Percentiles rank a stretch among this genome's conserved stretches.
Conservation (phyloP, 495 filamentous ascomycete genomes). For the Jackrogersella minutella region DNA sequence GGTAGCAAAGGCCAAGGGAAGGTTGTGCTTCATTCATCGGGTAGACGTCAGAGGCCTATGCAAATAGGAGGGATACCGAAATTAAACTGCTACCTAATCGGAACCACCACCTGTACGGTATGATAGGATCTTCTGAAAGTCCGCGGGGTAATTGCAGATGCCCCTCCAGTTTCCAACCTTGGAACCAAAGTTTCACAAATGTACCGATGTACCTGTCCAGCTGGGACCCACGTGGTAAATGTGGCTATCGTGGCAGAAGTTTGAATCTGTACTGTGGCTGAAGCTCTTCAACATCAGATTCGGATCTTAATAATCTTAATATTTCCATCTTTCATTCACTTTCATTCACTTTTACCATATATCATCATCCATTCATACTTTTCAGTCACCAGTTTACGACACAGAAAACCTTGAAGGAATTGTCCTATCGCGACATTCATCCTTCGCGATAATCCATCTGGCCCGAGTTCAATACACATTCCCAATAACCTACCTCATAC, state of each 20-base stretch:
- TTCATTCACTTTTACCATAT: too few relatives aligned
- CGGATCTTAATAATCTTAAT: too few relatives aligned
- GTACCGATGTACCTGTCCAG: neutral
- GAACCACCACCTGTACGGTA: slow-evolving; percentile 8
- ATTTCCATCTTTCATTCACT: too few relatives aligned
- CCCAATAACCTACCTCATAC: too few relatives aligned
- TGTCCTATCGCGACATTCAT: neutral
- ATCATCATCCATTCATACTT: neutral
- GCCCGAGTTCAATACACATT: too few relatives aligned
- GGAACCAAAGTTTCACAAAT: neutral
- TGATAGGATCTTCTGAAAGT: slow-evolving; percentile 30
- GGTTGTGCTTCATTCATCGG: too few relatives aligned
- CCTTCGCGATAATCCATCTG: too few relatives aligned
- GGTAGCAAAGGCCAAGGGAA: too few relatives aligned
- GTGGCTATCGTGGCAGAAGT: neutral
- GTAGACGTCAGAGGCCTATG: too few relatives aligned
- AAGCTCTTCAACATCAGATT: neutral
- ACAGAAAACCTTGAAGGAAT: neutral
- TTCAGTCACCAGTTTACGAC: too few relatives aligned
- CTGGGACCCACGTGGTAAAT: neutral
- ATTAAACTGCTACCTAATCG: too few relatives aligned
- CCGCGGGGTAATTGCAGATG: slow-evolving; percentile 15
- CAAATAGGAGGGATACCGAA: too few relatives aligned
- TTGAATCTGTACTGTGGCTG: neutral
- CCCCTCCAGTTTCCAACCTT: neutral